Evolutionary conservation across 169 alveolate species (phyloP).

Genomic region (Plasmodium fragile): DNA sequence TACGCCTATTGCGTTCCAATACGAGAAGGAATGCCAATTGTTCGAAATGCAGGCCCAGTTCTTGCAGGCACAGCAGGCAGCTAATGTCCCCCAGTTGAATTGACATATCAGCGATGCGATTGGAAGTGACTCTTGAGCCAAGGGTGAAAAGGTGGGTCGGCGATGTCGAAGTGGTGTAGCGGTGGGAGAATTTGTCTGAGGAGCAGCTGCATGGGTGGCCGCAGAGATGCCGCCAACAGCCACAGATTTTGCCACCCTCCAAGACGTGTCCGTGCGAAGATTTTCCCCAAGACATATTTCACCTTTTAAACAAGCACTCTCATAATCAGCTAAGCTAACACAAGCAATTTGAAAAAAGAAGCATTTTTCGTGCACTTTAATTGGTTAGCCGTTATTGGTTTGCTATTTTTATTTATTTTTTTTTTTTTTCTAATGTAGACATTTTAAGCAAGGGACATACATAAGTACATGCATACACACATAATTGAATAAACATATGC

Average conservation of each 20-base stretch:
- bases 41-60: conserved; percentile 87
- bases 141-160: background rate
- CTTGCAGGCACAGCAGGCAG: conserved; percentile 86
- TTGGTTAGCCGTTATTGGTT: background rate
- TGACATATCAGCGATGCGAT: background rate
- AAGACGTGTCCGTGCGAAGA: background rate
- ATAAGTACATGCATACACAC: background rate
- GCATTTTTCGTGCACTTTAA: background rate
- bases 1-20: conserved; percentile 87
- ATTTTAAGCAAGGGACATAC: background rate
- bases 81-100: conserved; percentile 84
- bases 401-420: background rate
- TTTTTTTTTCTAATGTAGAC: background rate
- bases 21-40: conserved; percentile 86
- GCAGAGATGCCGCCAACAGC: background rate
- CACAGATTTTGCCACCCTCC: background rate
- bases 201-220: background rate
- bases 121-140: background rate
- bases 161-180: background rate
- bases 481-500: background rate
- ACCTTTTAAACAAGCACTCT: background rate
- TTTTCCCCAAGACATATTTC: background rate
- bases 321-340: background rate
- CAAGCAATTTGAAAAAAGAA: background rate
- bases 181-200: background rate